A percentile compares a stretch with the other conserved stretches of the same genome.
Evolutionary conservation across 352 stramenopile genomes (phyloP).

Genomic region (Aphanomyces astaci): DNA sequence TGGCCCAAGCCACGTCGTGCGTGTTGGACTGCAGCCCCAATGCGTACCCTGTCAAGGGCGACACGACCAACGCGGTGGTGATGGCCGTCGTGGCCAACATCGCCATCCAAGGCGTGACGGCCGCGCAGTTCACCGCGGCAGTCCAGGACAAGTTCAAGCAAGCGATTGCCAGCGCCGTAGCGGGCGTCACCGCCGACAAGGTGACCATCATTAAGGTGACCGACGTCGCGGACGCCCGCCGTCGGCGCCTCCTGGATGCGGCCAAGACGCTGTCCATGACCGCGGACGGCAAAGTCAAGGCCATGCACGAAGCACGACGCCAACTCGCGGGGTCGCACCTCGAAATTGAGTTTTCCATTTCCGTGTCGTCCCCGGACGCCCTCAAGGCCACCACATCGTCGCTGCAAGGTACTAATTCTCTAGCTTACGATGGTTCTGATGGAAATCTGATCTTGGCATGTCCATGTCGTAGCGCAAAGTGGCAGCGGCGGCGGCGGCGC

Average conservation of each 20-base stretch:
- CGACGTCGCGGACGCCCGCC: neutral
- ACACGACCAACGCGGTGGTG: neutral
- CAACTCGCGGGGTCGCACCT: neutral
- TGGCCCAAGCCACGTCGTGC: neutral
- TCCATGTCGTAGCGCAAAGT: conserved; percentile 8
- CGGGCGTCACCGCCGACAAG: neutral
- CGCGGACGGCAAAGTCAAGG: neutral
- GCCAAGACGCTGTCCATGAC: neutral
- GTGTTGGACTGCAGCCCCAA: neutral
- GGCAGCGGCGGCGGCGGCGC: neutral
- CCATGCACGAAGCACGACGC: neutral
- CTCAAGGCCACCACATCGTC: neutral
- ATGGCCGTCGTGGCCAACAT: neutral
- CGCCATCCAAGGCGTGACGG: neutral
- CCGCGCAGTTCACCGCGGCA: neutral
- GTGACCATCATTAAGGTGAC: neutral
- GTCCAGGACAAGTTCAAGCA: neutral
- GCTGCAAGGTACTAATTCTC: neutral
- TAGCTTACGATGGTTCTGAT: neutral
- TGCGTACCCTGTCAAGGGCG: neutral
- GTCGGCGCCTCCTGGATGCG: neutral
- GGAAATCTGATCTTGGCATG: conserved; percentile 4
- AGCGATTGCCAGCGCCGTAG: neutral
- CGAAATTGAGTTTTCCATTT: neutral
- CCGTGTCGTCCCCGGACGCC: neutral